Conservation (phyloP, 352 stramenopile genomes). For the Globisporangium perplexum region DNA sequence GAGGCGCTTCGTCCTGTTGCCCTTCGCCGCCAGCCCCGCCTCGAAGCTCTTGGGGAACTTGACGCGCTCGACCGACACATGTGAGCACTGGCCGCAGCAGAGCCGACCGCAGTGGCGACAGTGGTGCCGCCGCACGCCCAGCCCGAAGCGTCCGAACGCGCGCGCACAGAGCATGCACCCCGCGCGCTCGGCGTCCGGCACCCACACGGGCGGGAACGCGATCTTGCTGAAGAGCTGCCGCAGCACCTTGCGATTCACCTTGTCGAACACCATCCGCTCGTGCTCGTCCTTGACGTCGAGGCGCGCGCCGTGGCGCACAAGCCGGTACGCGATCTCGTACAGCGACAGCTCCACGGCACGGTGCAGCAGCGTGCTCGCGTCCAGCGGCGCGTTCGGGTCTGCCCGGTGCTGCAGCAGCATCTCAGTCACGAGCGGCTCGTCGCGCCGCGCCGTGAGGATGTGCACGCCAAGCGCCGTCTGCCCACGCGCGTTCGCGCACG, state of each 20-base stretch:
- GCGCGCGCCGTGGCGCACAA: conserved; percentile 74
- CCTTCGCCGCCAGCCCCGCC: conserved; percentile 8
- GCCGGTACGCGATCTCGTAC: conserved; percentile 67
- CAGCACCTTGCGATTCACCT: conserved; percentile 67
- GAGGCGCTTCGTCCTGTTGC: conserved; percentile 28
- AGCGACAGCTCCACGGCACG: conserved; percentile 64
- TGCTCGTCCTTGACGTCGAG: conserved; percentile 72
- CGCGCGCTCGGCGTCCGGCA: conserved; percentile 62
- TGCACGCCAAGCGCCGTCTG: conserved; percentile 73
- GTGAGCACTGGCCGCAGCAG: conserved; percentile 71
- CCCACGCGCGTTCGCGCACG: conserved; percentile 57
- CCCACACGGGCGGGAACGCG: conserved; percentile 74
- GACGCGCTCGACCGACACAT: conserved; percentile 63
- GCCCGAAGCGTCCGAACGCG: conserved; percentile 52
- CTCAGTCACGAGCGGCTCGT: conserved; percentile 73
- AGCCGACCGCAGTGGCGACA: conserved; percentile 82
- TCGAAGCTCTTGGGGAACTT: conserved; percentile 67
- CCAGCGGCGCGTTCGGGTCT: conserved; percentile 58
- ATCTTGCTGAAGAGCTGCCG: conserved; percentile 75
- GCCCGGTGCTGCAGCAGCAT: conserved; percentile 76
- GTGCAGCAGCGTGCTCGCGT: conserved; percentile 68
- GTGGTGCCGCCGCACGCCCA: conserved; percentile 76
- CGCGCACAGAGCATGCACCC: conserved; percentile 79
- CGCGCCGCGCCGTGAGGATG: conserved; percentile 67
- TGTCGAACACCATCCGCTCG: conserved; percentile 80